Evolutionary conservation across 495 filamentous ascomycete genomes (phyloP), one percentile per base, ranked within the genome.

Genomic region (Daldinia caldariorum): DNA sequence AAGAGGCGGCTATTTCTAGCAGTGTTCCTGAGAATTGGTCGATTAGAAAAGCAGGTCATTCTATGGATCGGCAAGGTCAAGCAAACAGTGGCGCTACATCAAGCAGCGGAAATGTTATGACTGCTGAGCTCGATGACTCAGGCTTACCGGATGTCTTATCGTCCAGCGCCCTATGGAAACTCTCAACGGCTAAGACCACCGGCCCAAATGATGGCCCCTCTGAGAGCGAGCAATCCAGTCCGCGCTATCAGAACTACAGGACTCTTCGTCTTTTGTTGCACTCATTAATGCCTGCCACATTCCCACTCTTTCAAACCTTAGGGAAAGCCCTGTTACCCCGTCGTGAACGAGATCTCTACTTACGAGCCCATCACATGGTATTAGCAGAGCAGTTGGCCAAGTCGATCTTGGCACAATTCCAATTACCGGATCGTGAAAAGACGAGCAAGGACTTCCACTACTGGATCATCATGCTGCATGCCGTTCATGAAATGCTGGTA

Each of bases 361-460:
- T 70, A 78, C 85, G 80, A 86, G 86, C 92, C 53, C 92, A 91
- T 53, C 86, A 89, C 55, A 68, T 82, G 72, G 87, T 86, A 73
- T 88, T 98, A 18, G 91, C 93, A 1, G 91, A 96, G 61, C 87
- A 90, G 8, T 84, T 98, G 63, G 93, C 91, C 8, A 83, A 89
- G 54, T 86, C 87, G 54, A 84, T 92, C 41, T 77, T 96, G 54
- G 82, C 85, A 51, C 89, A 94, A 73, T 78, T 97, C 9, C 78
- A 83, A 26, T 18, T 66, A 2, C 70, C 73, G 6, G 57, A 66
- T 20, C 70, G 58, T 54, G 70, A 74, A 58, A 68, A 68, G 26
- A 63, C 78, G n/a, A 60, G 62, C 16, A 83, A 76, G 29, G 83
- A 85, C 58, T 91, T 93, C 72, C 86, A 89, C 1, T 94, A 95